phyloP scores from a whole-genome alignment of 345 rosid genomes.

The Rhodamnia argentea region DNA sequence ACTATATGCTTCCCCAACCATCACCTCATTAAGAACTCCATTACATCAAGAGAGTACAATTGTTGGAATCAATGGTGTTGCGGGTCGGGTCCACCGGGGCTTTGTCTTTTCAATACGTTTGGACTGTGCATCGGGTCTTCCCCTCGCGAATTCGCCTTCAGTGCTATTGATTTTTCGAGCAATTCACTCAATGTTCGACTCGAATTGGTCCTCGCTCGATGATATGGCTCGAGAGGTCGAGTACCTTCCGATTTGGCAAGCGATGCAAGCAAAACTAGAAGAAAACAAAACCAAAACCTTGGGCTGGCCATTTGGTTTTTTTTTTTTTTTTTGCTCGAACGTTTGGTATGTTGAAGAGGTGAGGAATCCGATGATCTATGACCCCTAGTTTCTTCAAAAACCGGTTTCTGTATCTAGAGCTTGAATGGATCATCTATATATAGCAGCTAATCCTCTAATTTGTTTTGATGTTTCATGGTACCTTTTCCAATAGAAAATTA shows the following conservation, averaged over 20 bases:
- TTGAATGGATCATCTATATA: not conserved
- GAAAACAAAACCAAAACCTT: constrained; percentile 10
- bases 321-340: no score
- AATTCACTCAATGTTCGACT: not conserved
- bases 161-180: not conserved
- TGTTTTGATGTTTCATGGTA: not conserved
- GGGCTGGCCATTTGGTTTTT: constrained; percentile 6
- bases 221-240: not conserved
- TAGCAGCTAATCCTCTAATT: not conserved
- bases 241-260: not conserved
- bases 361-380: not conserved
- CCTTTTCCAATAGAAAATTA: not conserved
- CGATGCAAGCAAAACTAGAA: constrained; percentile 2
- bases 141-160: not conserved
- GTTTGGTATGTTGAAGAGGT: not conserved
- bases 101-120: constrained; percentile 8
- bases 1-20: not conserved
- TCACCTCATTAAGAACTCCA: not conserved
- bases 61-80: constrained; percentile 16
- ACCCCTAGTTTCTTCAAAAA: not conserved
- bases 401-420: not conserved
- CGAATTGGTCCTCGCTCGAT: not conserved
- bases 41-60: not conserved
- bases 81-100: constrained; percentile 35
- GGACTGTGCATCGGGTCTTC: not conserved